Percentiles rank a stretch among this genome's conserved stretches.
Evolutionary conservation across 140 eudicot species (phyloP).

Genomic region (Ambrosia hybrid): DNA sequence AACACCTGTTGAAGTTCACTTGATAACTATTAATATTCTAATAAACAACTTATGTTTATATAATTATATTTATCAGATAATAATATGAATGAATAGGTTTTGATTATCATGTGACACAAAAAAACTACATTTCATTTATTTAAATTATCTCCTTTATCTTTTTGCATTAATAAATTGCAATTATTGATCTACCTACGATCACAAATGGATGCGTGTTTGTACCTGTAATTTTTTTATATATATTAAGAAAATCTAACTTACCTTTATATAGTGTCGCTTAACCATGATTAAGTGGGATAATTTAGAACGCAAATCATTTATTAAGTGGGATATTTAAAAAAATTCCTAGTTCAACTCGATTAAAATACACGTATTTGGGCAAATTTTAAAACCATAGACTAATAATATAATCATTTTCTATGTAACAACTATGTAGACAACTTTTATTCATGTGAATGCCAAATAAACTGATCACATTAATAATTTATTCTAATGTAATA

Average conservation of each 20-base stretch:
- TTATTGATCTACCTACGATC: conserved; percentile 1
- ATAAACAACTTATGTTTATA: neutral
- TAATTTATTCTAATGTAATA: too few species aligned
- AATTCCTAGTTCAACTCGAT: too few species aligned
- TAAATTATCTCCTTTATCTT: neutral
- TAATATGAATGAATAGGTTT: neutral
- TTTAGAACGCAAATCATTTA: too few species aligned
- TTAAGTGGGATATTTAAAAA: neutral
- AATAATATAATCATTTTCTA: too few species aligned
- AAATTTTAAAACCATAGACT: too few species aligned
- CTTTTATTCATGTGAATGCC: too few species aligned
- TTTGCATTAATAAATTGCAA: neutral
- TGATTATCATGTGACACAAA: neutral
- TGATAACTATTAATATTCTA: neutral
- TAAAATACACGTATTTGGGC: too few species aligned
- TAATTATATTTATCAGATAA: too few species aligned
- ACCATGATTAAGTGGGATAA: neutral
- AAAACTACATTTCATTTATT: neutral
- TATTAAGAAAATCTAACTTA: neutral
- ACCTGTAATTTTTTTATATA: neutral
- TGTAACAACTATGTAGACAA: too few species aligned
- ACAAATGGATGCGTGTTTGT: neutral
- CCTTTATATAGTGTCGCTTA: too few species aligned
- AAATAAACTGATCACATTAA: too few species aligned
- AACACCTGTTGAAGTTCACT: neutral